Evolutionary conservation across 148 eudicot species (phyloP).

Genomic region (Limonium bicolor): DNA sequence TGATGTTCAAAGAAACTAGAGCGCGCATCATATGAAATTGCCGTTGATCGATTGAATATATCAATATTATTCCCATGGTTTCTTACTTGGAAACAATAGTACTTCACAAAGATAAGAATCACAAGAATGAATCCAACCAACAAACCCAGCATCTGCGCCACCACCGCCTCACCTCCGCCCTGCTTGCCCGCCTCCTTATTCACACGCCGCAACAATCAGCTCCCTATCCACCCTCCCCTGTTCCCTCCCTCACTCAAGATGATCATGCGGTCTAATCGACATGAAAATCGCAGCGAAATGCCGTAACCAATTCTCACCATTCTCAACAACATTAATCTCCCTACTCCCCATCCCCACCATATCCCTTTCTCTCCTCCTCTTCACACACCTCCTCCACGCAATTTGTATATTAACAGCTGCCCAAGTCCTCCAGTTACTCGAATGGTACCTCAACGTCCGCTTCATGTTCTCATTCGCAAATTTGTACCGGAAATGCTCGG

Average conservation of each 20-base stretch:
- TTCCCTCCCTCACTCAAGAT: slow-evolving; percentile 2
- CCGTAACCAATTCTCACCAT: slow-evolving; percentile 3
- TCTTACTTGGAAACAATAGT: no score
- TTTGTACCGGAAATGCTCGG: slow-evolving; percentile 22
- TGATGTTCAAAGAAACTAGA: no score
- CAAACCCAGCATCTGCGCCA: no score
- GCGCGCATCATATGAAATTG: no score
- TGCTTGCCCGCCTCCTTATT: no score
- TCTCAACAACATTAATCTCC: not conserved
- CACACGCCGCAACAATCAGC: no score
- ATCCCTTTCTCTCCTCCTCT: not conserved
- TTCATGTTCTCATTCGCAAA: slow-evolving; percentile 16
- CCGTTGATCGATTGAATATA: no score
- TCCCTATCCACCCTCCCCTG: not conserved
- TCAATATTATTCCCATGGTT: no score
- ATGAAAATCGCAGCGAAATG: slow-evolving; percentile 4
- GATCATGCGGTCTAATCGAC: slow-evolving; percentile 5
- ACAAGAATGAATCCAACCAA: no score
- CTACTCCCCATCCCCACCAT: not conserved
- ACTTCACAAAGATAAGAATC: no score
- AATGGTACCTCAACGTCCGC: slow-evolving; percentile 21
- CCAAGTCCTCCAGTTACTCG: slow-evolving; percentile 33
- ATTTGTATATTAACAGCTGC: slow-evolving; percentile 30
- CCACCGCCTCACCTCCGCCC: no score
- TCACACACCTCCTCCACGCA: slow-evolving; percentile 13